These are phyloP conservation scores for Mercurialis annua DNA, from an alignment of 345 rosid species.

Conservation along the genomic window DNA sequence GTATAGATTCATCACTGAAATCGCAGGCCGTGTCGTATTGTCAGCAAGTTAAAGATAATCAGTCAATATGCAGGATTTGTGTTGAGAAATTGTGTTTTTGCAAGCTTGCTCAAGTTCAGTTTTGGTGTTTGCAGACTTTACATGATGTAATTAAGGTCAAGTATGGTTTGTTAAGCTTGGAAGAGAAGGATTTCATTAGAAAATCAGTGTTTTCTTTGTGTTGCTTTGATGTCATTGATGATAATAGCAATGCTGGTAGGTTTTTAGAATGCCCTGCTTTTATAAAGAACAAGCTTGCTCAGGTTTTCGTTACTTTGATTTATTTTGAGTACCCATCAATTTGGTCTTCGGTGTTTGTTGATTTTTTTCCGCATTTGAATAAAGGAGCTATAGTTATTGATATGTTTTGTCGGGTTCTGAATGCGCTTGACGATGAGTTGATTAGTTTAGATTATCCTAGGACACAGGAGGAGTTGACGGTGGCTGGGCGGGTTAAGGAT, in stretches of 20 bases:
- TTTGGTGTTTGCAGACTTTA: constrained; percentile 91
- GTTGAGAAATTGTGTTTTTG: constrained; percentile 68
- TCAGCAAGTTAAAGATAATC: constrained; percentile 55
- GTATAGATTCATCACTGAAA: constrained; percentile 49
- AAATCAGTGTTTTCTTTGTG: constrained; percentile 70
- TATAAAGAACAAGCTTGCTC: constrained; percentile 92
- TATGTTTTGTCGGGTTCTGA: constrained; percentile 89
- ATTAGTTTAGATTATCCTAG: constrained; percentile 87
- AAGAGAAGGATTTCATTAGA: constrained; percentile 58
- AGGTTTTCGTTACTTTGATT: constrained; percentile 79
- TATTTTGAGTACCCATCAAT: constrained; percentile 82
- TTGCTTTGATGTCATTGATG: constrained; percentile 51
- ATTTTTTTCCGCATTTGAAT: constrained; percentile 56
- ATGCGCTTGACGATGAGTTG: constrained; percentile 84
- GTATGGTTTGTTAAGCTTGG: constrained; percentile 48
- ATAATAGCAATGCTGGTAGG: constrained; percentile 42
- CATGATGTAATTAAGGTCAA: constrained; percentile 63
- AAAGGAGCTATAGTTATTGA: constrained; percentile 72
- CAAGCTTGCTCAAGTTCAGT: constrained; percentile 70
- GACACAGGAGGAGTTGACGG: constrained; percentile 54
- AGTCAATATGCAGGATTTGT: constrained; percentile 53
- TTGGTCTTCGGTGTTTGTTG: constrained; percentile 81
- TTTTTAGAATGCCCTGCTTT: constrained; percentile 67
- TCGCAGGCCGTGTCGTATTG: constrained; percentile 57
- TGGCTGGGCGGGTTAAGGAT: constrained; percentile 78